Evolutionary conservation across 139 green algal genomes (phyloP).

Genomic region (Closterium sp.): DNA sequence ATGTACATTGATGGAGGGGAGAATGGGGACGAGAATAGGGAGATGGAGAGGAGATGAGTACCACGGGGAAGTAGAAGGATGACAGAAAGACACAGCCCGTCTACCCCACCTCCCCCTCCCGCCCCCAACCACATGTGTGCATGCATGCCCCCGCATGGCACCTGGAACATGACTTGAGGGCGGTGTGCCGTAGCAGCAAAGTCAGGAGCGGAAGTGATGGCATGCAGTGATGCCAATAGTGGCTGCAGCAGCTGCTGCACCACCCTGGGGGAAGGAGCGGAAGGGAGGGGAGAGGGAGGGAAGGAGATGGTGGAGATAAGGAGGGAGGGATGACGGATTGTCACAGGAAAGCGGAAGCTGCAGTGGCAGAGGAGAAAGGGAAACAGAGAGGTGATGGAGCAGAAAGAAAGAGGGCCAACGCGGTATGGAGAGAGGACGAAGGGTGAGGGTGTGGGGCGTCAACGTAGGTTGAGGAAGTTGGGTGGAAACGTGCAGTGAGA

Average conservation of each 20-base stretch:
- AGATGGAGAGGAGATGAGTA: not conserved
- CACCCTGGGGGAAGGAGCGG: not conserved
- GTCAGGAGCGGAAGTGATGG: not conserved
- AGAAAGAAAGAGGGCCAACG: no score
- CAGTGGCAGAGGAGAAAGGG: no score
- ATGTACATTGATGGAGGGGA: not conserved
- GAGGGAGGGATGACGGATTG: no score
- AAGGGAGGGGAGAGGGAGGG: not conserved
- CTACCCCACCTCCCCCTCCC: not conserved
- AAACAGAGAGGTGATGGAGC: no score
- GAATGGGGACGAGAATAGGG: no score
- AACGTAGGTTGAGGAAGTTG: no score
- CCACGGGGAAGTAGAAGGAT: no score
- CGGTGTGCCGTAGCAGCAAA: not conserved
- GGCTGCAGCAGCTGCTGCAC: not conserved
- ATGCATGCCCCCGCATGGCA: not conserved
- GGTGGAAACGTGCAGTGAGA: no score
- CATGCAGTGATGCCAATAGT: not conserved
- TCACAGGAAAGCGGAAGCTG: no score
- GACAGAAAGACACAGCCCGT: no score
- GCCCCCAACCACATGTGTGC: not conserved
- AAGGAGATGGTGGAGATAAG: not conserved
- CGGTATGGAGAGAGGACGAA: no score
- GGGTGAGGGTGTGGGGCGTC: no score
- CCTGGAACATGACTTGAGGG: not conserved